Evolutionary conservation across 495 filamentous ascomycete genomes (phyloP).

Genomic region (Geoglossum glabrum): DNA sequence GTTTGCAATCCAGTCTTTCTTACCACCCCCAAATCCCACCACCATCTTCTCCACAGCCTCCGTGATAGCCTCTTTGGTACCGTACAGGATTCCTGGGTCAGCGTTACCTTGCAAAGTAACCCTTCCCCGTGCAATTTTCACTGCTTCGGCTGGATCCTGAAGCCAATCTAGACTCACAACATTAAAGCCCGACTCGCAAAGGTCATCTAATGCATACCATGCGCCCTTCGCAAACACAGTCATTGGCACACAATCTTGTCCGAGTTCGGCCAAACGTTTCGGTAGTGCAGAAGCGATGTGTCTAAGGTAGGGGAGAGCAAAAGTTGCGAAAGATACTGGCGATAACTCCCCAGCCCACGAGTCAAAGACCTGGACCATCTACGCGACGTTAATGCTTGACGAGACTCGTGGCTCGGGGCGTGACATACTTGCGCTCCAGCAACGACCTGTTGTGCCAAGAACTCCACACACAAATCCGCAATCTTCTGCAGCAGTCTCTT

Average conservation of each 20-base stretch:
- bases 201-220: constrained; percentile 82
- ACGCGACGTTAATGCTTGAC: constrained; percentile 1
- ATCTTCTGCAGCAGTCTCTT: constrained; percentile 77
- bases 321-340: constrained; percentile 57
- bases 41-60: constrained; percentile 66
- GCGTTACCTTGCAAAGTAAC: constrained; percentile 85
- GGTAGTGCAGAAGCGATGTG: constrained; percentile 69
- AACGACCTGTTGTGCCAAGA: constrained; percentile 75
- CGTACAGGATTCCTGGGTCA: constrained; percentile 84
- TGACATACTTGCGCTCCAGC: constrained; percentile 58
- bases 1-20: constrained; percentile 73
- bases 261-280: constrained; percentile 44
- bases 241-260: constrained; percentile 72
- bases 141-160: constrained; percentile 70
- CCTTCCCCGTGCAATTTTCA: constrained; percentile 50
- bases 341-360: constrained; percentile 93
- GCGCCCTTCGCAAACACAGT: constrained; percentile 99
- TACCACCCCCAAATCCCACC: constrained; percentile 67
- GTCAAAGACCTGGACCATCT: constrained; percentile 95
- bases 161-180: constrained; percentile 91
- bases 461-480: constrained; percentile 77
- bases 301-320: constrained; percentile 68
- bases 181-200: constrained; percentile 77
- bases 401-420: background rate
- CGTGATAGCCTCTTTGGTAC: constrained; percentile 59